phyloP scores from a whole-genome alignment of 345 rosid genomes.

The Erysimum cheiranthoides region DNA sequence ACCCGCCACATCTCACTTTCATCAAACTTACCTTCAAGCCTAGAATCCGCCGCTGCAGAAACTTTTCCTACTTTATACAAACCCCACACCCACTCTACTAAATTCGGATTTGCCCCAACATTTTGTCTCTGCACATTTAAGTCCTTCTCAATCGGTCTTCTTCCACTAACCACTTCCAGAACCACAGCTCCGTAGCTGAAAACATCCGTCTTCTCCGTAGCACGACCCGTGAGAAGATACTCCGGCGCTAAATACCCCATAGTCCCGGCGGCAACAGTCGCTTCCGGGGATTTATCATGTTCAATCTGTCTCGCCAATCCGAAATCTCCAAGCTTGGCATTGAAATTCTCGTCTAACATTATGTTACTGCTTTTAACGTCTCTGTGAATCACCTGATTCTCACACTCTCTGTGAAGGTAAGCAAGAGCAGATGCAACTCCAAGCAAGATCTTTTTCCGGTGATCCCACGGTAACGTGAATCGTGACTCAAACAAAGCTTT shows the following conservation, averaged over 20 bases:
- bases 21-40: constrained; percentile 57
- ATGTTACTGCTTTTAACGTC: constrained; percentile 64
- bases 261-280: constrained; percentile 64
- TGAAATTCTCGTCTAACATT: constrained; percentile 63
- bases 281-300: constrained; percentile 66
- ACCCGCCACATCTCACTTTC: constrained; percentile 57
- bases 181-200: constrained; percentile 69
- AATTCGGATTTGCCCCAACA: constrained; percentile 48
- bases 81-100: constrained; percentile 72
- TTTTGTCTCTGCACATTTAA: constrained; percentile 41
- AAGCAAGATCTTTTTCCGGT: constrained; percentile 55
- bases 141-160: constrained; percentile 64
- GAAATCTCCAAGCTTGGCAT: constrained; percentile 66
- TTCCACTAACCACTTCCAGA: constrained; percentile 59
- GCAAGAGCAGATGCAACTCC: constrained; percentile 67
- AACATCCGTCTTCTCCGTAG: constrained; percentile 61
- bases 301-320: constrained; percentile 63
- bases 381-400: constrained; percentile 66
- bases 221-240: constrained; percentile 60
- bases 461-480: constrained; percentile 55
- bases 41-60: constrained; percentile 52
- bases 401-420: constrained; percentile 64
- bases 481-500: constrained; percentile 57
- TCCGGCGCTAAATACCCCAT: constrained; percentile 75
- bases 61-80: constrained; percentile 59